These are phyloP conservation scores for Eleusine coracana DNA, from an alignment of 176 grass and related monocot genomes.

Conservation along the genomic window DNA sequence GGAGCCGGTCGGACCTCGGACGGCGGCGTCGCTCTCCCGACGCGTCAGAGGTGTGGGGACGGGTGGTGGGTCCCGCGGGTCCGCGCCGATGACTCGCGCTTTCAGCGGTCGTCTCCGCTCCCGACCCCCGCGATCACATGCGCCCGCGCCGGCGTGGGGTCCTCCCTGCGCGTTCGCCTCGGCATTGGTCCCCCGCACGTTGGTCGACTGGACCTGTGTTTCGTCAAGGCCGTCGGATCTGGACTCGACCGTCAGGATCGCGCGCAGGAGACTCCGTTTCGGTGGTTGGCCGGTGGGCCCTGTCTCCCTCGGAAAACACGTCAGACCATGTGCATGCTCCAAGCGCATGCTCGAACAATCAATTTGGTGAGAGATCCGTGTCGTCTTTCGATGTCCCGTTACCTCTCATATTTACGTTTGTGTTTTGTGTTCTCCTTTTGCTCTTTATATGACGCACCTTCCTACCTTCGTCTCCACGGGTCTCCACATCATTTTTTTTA, in stretches of 20 bases:
- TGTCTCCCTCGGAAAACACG: slow-evolving; percentile 27
- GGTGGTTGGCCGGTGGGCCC: slow-evolving; percentile 49
- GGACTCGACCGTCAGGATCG: background rate
- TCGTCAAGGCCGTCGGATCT: slow-evolving; percentile 11
- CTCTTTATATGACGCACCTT: too few relatives aligned
- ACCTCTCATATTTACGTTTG: too few relatives aligned
- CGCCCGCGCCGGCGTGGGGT: slow-evolving; percentile 18
- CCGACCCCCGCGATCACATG: slow-evolving; percentile 36
- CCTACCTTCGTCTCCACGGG: too few relatives aligned
- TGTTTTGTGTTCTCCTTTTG: too few relatives aligned
- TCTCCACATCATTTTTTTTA: too few relatives aligned
- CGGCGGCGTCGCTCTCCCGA: slow-evolving; percentile 1
- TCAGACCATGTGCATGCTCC: slow-evolving; percentile 40
- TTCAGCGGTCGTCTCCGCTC: slow-evolving; percentile 19
- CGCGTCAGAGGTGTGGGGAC: background rate
- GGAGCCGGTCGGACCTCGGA: too few relatives aligned
- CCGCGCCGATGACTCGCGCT: slow-evolving; percentile 30
- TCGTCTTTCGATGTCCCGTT: too few relatives aligned
- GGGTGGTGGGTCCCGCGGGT: background rate
- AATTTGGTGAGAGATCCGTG: too few relatives aligned
- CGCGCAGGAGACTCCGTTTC: background rate
- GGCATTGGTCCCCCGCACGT: background rate
- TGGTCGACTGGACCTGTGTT: background rate
- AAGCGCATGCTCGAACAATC: too few relatives aligned
- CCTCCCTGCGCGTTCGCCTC: background rate